These are phyloP conservation scores for Serendipita indica DNA, from an alignment of 768 basidiomycete species.

Conservation along the genomic window DNA sequence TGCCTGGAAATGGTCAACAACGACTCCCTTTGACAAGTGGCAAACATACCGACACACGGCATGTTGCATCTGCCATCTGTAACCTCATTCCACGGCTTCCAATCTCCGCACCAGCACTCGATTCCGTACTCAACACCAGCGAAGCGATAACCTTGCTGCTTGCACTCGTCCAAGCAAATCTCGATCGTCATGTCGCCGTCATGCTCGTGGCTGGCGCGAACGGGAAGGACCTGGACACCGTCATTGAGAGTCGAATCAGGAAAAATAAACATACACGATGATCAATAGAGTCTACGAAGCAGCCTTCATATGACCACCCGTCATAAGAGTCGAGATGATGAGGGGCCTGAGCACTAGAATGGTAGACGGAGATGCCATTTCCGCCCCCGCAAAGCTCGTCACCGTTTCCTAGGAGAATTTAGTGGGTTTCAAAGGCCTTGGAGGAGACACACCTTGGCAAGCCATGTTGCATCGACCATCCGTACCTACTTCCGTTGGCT, in stretches of 20 bases:
- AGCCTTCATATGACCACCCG: not conserved
- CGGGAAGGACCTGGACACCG: not conserved
- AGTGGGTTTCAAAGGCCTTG: too few relatives aligned
- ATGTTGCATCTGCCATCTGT: not conserved
- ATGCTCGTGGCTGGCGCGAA: not conserved
- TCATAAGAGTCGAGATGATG: not conserved
- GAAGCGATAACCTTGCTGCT: not conserved
- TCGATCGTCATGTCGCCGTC: not conserved
- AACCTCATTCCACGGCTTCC: not conserved
- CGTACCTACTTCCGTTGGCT: not conserved
- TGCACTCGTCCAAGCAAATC: not conserved
- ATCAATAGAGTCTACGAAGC: not conserved
- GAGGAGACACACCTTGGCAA: too few relatives aligned
- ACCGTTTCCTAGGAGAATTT: too few relatives aligned
- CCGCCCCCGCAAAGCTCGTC: not conserved
- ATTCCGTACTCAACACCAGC: conserved; percentile 3
- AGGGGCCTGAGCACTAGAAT: not conserved
- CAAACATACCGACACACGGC: conserved; percentile 8
- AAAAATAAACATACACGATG: not conserved
- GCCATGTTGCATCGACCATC: not conserved
- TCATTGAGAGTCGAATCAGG: not conserved
- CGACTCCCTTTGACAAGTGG: not conserved
- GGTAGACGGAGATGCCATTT: not conserved
- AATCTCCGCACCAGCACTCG: conserved; percentile 10
- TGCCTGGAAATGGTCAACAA: not conserved